phyloP scores from a whole-genome alignment of 2,329 filamentous ascomycete species.

The Fusarium sp. region DNA sequence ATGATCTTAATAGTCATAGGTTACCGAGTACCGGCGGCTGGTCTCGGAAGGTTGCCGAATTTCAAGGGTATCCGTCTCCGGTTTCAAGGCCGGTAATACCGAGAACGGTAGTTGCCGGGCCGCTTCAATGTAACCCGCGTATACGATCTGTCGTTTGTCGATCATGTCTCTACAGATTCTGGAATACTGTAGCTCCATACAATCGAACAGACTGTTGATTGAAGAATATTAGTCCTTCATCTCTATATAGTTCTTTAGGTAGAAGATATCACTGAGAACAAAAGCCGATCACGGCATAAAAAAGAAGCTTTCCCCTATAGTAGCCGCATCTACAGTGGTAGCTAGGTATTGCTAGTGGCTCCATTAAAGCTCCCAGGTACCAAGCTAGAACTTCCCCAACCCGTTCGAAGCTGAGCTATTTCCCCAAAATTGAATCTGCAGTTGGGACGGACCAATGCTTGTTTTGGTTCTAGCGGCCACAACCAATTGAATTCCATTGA shows the following conservation, averaged over 20 bases:
- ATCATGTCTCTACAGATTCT: neutral
- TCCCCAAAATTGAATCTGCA: conserved; percentile 19
- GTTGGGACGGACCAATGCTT: conserved; percentile 20
- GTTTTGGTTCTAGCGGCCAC: conserved; percentile 40
- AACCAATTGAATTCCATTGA: conserved; percentile 14
- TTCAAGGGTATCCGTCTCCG: neutral
- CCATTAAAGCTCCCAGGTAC: conserved; percentile 1
- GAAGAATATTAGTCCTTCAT: too few relatives aligned
- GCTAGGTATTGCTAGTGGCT: neutral
- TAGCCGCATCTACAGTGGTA: conserved; percentile 8
- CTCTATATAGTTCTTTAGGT: neutral
- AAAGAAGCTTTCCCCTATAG: neutral
- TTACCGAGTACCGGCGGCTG: conserved; percentile 14
- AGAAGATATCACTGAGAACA: neutral
- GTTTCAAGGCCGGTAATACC: neutral
- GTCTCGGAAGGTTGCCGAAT: conserved; percentile 7
- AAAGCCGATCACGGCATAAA: neutral
- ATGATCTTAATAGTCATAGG: neutral
- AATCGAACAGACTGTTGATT: too few relatives aligned
- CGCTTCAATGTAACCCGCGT: neutral
- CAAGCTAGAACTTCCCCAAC: conserved; percentile 20
- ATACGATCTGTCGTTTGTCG: neutral
- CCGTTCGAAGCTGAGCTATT: conserved; percentile 10
- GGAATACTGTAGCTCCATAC: neutral
- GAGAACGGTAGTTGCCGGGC: conserved; percentile 17